Base-by-base conservation (phyloP, 345 rosid species). In the Salix exigua region DNA sequence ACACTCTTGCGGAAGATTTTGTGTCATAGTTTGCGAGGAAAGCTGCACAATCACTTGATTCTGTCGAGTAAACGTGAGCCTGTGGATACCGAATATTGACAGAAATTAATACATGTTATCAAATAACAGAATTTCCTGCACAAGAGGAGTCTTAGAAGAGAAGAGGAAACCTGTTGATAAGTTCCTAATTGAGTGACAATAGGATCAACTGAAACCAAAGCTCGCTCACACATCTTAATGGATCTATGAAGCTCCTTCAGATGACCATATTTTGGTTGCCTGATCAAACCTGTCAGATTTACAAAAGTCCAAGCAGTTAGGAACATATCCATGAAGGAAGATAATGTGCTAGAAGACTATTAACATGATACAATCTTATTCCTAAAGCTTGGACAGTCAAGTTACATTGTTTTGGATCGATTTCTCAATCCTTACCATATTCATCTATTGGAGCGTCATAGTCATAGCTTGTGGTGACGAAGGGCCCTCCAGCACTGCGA, bases 401-500 rank as follows among this genome's bases (percentile, higher is more conserved):
- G 23, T 37, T 18, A 38, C 19, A 53, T 53, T 38, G 40, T 26
- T 10, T 8, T 5, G 48, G 46, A 21, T 30, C 31, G 33, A 33
- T 33, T 14, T 60, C 19, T 13, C 55, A 26, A 37, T 75, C 75
- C 86, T 86, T 84, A 96, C 99, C 98, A 84, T 92, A 96, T 87
- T 96, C 99, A 71, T 96, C 99, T 42, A 96, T 76, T 4, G 99
- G 99, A 74, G 97, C 97, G 83, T 96, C 98, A 53, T 94, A 96
- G 76, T 96, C 99, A 50, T 96, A 96, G 87, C 99, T 96, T 50
- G 99, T 94, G 65, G 97, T 91, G 79, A 96, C 86, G 86, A 96
- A 96, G 42, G 98, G 98, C 76, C 99, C 99, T 74, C 98, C 99
- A 55, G 99, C 98, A 76, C 94, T 88, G 79, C 98, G 95, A 68